Evolutionary conservation across 2,329 filamentous ascomycete species (phyloP).

Genomic region (Scedosporium boydii): DNA sequence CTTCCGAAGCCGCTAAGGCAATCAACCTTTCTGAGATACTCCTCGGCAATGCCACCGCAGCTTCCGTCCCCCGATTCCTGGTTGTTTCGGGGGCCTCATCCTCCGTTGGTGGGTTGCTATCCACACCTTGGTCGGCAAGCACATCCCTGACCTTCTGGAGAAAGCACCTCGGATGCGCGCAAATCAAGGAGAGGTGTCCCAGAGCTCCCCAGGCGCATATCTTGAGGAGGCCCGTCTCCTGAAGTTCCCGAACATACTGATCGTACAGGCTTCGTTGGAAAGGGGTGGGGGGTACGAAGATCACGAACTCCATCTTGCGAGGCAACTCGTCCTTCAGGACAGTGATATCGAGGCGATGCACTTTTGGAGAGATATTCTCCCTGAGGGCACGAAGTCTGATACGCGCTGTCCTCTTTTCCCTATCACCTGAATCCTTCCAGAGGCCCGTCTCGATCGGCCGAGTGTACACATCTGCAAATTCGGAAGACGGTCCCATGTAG

Average conservation of each 20-base stretch:
- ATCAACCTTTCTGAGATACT: not conserved
- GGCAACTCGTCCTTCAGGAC: conserved; percentile 59
- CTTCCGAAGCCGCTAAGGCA: not conserved
- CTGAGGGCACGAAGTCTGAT: conserved; percentile 64
- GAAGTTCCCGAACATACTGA: conserved; percentile 24
- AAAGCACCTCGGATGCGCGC: conserved; percentile 43
- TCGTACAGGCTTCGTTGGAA: conserved; percentile 57
- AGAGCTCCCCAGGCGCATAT: conserved; percentile 22
- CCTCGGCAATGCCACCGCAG: not conserved
- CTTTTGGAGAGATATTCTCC: conserved; percentile 63
- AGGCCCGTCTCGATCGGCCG: conserved; percentile 66
- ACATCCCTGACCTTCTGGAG: conserved; percentile 20
- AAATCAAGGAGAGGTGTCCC: conserved; percentile 34
- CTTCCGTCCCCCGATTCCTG: not conserved
- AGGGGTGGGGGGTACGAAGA: conserved; percentile 60
- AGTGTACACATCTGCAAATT: conserved; percentile 64
- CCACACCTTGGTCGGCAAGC: not conserved
- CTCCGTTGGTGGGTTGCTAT: not conserved
- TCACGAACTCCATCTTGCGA: conserved; percentile 70
- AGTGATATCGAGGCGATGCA: conserved; percentile 63
- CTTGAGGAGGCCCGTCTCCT: not conserved
- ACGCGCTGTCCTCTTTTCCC: conserved; percentile 48
- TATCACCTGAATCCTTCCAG: conserved; percentile 48
- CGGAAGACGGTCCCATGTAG: conserved; percentile 58
- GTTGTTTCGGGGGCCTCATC: not conserved